These are phyloP conservation scores for Davidsoniella eucalypti DNA, from an alignment of 2,329 filamentous ascomycete species.

Conservation along the genomic window DNA sequence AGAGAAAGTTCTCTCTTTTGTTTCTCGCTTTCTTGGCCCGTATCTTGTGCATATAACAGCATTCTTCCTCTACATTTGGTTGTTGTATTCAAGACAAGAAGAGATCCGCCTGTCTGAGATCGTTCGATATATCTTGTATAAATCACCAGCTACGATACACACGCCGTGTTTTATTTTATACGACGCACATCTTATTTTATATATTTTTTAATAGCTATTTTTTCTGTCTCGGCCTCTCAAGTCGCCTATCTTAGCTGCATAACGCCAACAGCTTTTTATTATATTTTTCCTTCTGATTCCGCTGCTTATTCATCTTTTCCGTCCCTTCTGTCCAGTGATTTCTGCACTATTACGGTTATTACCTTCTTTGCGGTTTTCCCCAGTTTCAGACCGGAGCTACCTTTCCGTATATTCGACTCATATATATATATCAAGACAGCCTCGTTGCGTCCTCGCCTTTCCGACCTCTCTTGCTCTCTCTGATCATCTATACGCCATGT, in stretches of 20 bases:
- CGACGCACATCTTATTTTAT: neutral
- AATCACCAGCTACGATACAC: too few species aligned
- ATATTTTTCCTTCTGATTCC: too few species aligned
- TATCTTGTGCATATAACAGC: too few species aligned
- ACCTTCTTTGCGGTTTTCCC: neutral
- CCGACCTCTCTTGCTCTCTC: neutral
- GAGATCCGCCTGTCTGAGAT: neutral
- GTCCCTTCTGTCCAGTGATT: neutral
- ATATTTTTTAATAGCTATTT: neutral
- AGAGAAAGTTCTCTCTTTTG: too few species aligned
- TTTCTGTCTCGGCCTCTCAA: neutral
- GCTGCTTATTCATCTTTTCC: neutral
- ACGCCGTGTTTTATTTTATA: neutral
- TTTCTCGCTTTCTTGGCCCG: too few species aligned
- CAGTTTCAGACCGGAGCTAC: neutral
- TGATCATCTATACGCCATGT: neutral
- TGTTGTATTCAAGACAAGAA: too few species aligned
- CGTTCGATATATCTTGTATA: neutral
- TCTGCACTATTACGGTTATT: neutral
- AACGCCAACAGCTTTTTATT: too few species aligned
- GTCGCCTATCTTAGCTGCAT: too few species aligned
- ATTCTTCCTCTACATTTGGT: too few species aligned
- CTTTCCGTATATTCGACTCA: neutral
- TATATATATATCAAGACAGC: neutral
- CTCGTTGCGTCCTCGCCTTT: neutral